phyloP scores from a whole-genome alignment of 1,284 basidiomycete genomes.

The Irpex sp. region DNA sequence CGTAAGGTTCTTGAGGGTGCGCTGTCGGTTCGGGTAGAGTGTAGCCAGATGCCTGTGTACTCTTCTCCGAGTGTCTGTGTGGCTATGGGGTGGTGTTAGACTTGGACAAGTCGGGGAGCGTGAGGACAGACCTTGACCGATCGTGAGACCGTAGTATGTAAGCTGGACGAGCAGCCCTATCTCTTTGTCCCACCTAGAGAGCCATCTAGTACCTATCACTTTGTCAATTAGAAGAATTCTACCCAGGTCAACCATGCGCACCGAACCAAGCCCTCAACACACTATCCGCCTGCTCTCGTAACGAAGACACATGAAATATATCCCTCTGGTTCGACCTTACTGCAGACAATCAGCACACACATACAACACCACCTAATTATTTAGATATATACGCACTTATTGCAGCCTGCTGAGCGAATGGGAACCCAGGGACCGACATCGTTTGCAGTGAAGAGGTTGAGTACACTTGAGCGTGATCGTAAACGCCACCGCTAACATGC shows the following conservation, averaged over 20 bases:
- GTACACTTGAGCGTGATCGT: not conserved
- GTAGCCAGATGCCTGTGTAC: conserved; percentile 85
- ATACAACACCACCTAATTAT: not conserved
- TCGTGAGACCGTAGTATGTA: conserved; percentile 74
- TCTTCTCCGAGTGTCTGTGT: conserved; percentile 87
- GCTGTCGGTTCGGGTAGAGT: conserved; percentile 39
- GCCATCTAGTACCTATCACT: conserved; percentile 74
- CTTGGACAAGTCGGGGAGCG: not conserved
- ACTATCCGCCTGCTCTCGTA: conserved; percentile 75
- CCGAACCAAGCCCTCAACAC: conserved; percentile 78
- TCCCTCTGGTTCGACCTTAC: conserved; percentile 88
- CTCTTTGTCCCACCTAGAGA: conserved; percentile 80
- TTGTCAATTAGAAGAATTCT: too few species aligned
- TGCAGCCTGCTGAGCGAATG: conserved; percentile 78
- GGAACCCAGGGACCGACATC: conserved; percentile 46
- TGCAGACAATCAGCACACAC: conserved; percentile 29
- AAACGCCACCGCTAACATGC: not conserved
- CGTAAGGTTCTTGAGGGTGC: conserved; percentile 44
- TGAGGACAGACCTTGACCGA: conserved; percentile 59
- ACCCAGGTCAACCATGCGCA: too few species aligned
- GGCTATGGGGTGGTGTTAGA: conserved; percentile 36
- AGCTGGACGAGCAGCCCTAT: conserved; percentile 71
- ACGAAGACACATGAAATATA: conserved; percentile 68
- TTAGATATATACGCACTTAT: conserved; percentile 59
- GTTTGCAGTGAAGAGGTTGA: not conserved